Conservation (phyloP, 2,329 filamentous ascomycete species). For the Proliferodiscus dingleyae region DNA sequence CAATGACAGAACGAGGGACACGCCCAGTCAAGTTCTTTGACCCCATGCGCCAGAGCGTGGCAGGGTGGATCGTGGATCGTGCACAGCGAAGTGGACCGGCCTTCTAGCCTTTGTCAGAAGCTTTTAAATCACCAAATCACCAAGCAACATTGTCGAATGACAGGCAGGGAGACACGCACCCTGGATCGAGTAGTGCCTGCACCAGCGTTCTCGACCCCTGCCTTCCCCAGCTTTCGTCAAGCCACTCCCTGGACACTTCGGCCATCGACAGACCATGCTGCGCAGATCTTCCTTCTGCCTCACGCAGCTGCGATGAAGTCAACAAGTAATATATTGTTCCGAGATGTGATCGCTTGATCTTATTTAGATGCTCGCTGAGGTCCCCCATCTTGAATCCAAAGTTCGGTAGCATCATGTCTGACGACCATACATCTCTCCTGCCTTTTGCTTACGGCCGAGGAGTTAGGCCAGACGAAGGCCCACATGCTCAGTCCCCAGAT, state of each 20-base stretch:
- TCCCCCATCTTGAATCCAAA: too few species aligned
- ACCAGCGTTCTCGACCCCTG: slow-evolving; percentile 6
- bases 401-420: too few species aligned
- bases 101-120: slow-evolving; percentile 2
- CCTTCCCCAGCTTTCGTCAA: slow-evolving; percentile 23
- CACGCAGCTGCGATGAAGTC: too few species aligned
- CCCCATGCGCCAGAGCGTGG: slow-evolving; percentile 8
- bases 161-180: not conserved
- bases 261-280: slow-evolving; percentile 2
- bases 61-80: slow-evolving; percentile 20
- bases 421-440: too few species aligned
- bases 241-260: slow-evolving; percentile 14
- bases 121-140: too few species aligned
- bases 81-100: slow-evolving; percentile 15
- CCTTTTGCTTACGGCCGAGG: too few species aligned
- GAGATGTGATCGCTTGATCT: too few species aligned
- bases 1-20: slow-evolving; percentile 2
- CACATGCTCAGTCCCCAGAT: not conserved
- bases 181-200: not conserved
- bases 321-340: too few species aligned
- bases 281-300: slow-evolving; percentile 6
- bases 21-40: too few species aligned
- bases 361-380: too few species aligned
- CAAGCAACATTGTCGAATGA: slow-evolving; percentile 8
- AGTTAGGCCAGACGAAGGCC: too few species aligned